Percentiles rank a stretch among this genome's conserved stretches.
phyloP scores from a whole-genome alignment of 345 rosid genomes.

The Alliaria petiolata region DNA sequence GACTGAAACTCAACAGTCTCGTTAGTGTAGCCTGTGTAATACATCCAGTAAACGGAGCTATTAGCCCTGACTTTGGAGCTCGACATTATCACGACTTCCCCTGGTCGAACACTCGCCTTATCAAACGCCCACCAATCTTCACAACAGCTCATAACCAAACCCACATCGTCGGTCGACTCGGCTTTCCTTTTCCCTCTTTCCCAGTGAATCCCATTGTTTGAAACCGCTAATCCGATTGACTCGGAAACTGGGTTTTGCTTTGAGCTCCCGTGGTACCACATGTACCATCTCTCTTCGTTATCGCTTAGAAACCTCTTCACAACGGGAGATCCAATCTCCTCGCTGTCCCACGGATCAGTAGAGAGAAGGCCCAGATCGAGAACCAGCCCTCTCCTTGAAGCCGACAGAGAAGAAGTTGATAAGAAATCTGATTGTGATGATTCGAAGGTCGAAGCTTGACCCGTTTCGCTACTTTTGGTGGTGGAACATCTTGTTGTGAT shows the following conservation, averaged over 20 bases:
- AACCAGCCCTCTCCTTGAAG: slow-evolving; percentile 48
- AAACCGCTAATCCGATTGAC: slow-evolving; percentile 66
- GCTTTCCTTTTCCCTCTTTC: slow-evolving; percentile 54
- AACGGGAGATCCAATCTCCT: slow-evolving; percentile 77
- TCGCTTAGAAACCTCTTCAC: slow-evolving; percentile 78
- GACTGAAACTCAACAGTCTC: slow-evolving; percentile 41
- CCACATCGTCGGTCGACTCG: slow-evolving; percentile 58
- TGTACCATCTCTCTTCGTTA: slow-evolving; percentile 82
- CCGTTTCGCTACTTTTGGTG: slow-evolving; percentile 30
- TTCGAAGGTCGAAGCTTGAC: slow-evolving; percentile 23
- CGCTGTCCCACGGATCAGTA: slow-evolving; percentile 57
- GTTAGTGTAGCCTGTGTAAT: slow-evolving; percentile 58
- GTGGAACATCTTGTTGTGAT: slow-evolving; percentile 50
- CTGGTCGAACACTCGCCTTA: slow-evolving; percentile 56
- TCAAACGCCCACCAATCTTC: slow-evolving; percentile 90
- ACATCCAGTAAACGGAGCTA: slow-evolving; percentile 78
- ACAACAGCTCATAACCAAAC: slow-evolving; percentile 60
- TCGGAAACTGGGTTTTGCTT: slow-evolving; percentile 35
- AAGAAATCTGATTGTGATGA: not conserved
- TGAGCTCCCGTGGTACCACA: slow-evolving; percentile 84
- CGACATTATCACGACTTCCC: slow-evolving; percentile 75
- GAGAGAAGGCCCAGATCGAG: slow-evolving; percentile 46
- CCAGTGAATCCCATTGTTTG: slow-evolving; percentile 83
- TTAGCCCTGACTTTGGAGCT: slow-evolving; percentile 54
- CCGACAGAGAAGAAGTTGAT: not conserved